These are phyloP conservation scores for Brassica incana DNA, from an alignment of 345 rosid genomes.

Conservation along the genomic window DNA sequence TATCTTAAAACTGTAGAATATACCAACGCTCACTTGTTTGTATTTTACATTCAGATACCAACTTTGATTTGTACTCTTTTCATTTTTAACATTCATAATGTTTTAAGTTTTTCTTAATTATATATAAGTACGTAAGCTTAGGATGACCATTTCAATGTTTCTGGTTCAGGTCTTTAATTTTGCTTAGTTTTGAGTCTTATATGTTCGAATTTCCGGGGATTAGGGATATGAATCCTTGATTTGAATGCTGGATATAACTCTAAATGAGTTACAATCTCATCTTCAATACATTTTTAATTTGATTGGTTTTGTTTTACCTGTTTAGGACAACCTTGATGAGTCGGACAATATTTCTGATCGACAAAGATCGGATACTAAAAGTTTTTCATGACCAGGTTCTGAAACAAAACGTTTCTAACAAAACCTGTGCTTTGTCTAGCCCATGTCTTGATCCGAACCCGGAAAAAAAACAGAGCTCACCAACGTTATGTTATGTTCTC, in stretches of 20 bases:
- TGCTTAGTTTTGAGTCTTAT: neutral
- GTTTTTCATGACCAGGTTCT: constrained; percentile 38
- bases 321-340: constrained; percentile 42
- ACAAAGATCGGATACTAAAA: constrained; percentile 53
- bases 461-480: constrained; percentile 27
- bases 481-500: constrained; percentile 38
- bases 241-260: neutral
- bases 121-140: neutral
- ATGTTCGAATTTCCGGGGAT: neutral
- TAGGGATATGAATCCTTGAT: neutral
- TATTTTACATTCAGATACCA: constrained; percentile 27
- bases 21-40: constrained; percentile 20
- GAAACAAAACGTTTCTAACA: constrained; percentile 43
- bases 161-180: neutral
- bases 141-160: neutral
- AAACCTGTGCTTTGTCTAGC: constrained; percentile 53
- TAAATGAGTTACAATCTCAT: neutral
- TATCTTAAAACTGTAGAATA: constrained; percentile 25
- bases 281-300: neutral
- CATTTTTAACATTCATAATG: neutral
- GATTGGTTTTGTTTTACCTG: constrained; percentile 37
- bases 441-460: constrained; percentile 47
- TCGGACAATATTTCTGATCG: constrained; percentile 61
- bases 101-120: neutral
- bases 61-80: neutral